Conservation (phyloP, 768 basidiomycete genomes). For the Pleurotus tuber-regium region DNA sequence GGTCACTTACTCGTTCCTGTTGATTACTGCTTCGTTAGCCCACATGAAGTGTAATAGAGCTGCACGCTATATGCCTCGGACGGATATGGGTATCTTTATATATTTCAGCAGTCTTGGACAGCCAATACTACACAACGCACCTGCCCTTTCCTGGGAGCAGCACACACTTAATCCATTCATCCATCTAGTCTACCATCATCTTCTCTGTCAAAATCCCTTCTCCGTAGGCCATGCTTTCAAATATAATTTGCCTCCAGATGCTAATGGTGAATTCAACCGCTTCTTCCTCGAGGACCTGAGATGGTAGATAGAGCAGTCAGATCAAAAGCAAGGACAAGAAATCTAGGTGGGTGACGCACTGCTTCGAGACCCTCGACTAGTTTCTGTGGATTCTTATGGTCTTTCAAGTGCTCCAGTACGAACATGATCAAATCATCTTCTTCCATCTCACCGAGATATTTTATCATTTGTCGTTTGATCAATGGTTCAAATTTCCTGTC, state of each 20-base stretch:
- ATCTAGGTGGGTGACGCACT: slow-evolving; percentile 48
- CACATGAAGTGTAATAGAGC: not conserved
- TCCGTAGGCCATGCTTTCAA: slow-evolving; percentile 92
- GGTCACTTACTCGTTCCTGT: not conserved
- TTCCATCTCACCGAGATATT: slow-evolving; percentile 88
- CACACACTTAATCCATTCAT: slow-evolving; percentile 22
- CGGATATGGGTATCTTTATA: slow-evolving; percentile 1
- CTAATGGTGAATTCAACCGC: slow-evolving; percentile 73
- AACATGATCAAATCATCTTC: slow-evolving; percentile 95
- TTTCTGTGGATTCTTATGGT: slow-evolving; percentile 82
- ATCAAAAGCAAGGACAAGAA: not conserved
- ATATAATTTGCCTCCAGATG: slow-evolving; percentile 91
- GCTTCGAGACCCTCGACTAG: slow-evolving; percentile 89
- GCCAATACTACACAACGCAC: slow-evolving; percentile 60
- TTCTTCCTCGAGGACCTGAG: slow-evolving; percentile 96
- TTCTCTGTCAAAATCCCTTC: slow-evolving; percentile 87
- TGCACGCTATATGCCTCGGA: not conserved
- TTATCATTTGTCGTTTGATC: slow-evolving; percentile 78
- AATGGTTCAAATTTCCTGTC: slow-evolving; percentile 85
- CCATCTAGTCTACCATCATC: slow-evolving; percentile 69
- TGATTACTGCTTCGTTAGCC: not conserved
- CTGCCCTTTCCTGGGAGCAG: slow-evolving; percentile 42
- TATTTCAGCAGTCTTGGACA: slow-evolving; percentile 28
- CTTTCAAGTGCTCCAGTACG: slow-evolving; percentile 88
- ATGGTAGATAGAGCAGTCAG: slow-evolving; percentile 11